These are phyloP conservation scores for Fraxinus latifolia DNA, from an alignment of 305 asterid species.

Conservation along the genomic window DNA sequence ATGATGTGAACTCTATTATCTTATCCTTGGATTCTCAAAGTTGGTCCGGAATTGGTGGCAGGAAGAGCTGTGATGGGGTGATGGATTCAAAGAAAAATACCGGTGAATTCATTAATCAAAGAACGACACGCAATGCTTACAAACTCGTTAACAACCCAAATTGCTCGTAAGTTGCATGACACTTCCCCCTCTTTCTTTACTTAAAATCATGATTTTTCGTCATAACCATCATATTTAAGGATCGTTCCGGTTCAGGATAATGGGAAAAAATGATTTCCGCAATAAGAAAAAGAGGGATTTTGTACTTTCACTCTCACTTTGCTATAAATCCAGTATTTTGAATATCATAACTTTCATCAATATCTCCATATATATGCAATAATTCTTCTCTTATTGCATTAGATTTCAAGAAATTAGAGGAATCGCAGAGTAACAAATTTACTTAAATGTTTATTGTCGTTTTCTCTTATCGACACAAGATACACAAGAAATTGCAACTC, in stretches of 20 bases:
- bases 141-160: constrained; percentile 34
- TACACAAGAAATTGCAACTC: not conserved
- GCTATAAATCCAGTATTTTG: not conserved
- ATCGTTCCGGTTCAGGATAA: not conserved
- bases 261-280: not conserved
- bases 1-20: not conserved
- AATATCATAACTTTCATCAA: not conserved
- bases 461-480: not conserved
- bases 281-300: not conserved
- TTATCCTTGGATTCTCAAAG: not conserved
- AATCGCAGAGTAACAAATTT: not conserved
- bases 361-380: not conserved
- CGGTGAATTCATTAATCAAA: constrained; percentile 34
- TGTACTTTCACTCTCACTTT: not conserved
- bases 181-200: not conserved
- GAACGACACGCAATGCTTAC: constrained; percentile 21
- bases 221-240: not conserved
- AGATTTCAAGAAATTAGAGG: not conserved
- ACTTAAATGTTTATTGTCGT: not conserved
- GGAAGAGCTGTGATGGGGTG: constrained; percentile 71
- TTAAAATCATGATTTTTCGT: not conserved
- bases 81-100: constrained; percentile 39
- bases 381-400: not conserved
- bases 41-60: constrained; percentile 19
- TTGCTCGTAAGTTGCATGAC: constrained; percentile 46